Base-by-base conservation (phyloP, 768 basidiomycete species). In the Crepidotus variabilis region DNA sequence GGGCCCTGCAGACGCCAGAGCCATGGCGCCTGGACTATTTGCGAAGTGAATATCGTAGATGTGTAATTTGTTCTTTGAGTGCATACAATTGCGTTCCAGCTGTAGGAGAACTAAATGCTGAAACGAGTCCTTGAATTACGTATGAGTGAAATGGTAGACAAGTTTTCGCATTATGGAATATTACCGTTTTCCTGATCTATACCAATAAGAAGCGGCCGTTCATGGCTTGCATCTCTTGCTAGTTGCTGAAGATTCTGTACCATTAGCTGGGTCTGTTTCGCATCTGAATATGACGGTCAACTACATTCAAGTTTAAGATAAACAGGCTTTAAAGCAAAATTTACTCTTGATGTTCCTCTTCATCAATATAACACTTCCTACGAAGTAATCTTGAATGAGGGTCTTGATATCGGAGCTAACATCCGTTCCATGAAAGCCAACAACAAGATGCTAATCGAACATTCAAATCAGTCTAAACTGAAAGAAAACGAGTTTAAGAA, bases 101-200 rank as follows among this genome's bases (percentile, higher is more conserved):
- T 0, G 68, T 70, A 8, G 75, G 71, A 2, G 78, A 77, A 51
- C 79, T 84, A 59, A 88, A 87, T 2, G 85, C 86, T 1, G 87
- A 87, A n/a, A 85, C 84, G 3, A 87, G 74, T 45, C 87, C 87
- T 88, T 39, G 5, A 23, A 23, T 24, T 36, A 20, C 22, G 9
- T 24, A 18, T 24, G 2, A 21, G 39, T 54, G 4, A 43, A 43
- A 5, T 24, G 21, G 14, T 2, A n/a, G n/a, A 11, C 33, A 5
- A 33, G 2, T 22, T 21, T 5, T 21, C 10, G 11, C 2, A 11
- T 16, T 1, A 3, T 14, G 1, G 13, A n/a, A 5, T 34, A 60
- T 3, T 23, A 82, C 87, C 88, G 61, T 87, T 87, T 64, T 90
- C 88, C 66, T 88, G 88, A 71, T 89, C 87, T 16, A 80, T 88